phyloP scores from a whole-genome alignment of 73 alveolate genomes.

The Paramecium bursaria region DNA sequence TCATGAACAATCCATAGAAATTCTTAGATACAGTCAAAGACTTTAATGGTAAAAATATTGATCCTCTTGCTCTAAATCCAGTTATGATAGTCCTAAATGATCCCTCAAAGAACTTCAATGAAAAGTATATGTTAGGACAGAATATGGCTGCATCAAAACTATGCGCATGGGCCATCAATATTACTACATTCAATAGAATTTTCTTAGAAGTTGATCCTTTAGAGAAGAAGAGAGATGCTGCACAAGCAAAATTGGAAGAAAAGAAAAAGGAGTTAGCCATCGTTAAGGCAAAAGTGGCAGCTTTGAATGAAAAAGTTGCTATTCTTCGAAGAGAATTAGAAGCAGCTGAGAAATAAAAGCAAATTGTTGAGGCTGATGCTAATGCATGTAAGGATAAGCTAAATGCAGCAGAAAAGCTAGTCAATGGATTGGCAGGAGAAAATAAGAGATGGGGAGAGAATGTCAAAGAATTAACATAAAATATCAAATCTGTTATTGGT shows the following conservation, averaged over 20 bases:
- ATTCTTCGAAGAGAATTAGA: constrained; percentile 87
- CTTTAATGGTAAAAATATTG: constrained; percentile 91
- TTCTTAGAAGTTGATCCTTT: constrained; percentile 99
- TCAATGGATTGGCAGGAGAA: constrained; percentile 97
- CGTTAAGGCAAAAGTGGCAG: constrained; percentile 92
- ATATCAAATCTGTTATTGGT: constrained; percentile 95
- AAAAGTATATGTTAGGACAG: constrained; percentile 78
- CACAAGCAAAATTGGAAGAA: constrained; percentile 90
- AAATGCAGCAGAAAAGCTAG: constrained; percentile 95
- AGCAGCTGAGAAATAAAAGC: constrained; percentile 93
- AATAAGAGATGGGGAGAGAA: constrained; percentile 97
- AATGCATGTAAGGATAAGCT: constrained; percentile 90
- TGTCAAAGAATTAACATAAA: constrained; percentile 88
- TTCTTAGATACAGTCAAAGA: constrained; percentile 89
- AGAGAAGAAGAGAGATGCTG: constrained; percentile 95
- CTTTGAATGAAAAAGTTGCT: constrained; percentile 93
- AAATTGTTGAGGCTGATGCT: constrained; percentile 96
- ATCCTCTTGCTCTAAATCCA: constrained; percentile 81
- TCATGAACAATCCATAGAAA: constrained; percentile 94
- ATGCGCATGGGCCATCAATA: constrained; percentile 91
- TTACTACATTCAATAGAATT: constrained; percentile 94
- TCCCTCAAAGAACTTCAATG: constrained; percentile 70
- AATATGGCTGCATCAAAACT: constrained; percentile 90
- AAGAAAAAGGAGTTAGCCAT: constrained; percentile 93
- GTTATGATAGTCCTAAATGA: constrained; percentile 77